Evolutionary conservation across 2,329 filamentous ascomycete species (phyloP).

Genomic region (Penicillium sclerotiorum): DNA sequence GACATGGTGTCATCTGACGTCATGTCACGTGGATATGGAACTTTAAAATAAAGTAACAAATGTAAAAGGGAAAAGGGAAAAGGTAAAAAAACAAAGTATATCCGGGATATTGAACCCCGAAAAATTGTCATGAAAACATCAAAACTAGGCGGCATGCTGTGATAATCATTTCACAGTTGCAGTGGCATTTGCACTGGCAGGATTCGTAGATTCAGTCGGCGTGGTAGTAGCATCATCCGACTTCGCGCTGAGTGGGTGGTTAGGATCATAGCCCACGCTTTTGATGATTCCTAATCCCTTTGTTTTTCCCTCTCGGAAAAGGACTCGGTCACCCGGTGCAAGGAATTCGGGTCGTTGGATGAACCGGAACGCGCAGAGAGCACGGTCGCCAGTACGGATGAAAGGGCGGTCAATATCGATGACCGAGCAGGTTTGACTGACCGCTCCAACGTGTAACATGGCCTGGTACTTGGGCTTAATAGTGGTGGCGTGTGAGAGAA

Average conservation of each 20-base stretch:
- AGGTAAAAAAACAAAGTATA: neutral
- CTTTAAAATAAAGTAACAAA: neutral
- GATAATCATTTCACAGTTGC: no score
- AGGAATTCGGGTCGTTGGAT: constrained; percentile 93
- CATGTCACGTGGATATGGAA: constrained; percentile 20
- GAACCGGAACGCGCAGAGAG: constrained; percentile 90
- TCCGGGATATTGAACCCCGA: no score
- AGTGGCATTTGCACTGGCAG: neutral
- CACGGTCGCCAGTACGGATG: constrained; percentile 92
- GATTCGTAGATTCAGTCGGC: neutral
- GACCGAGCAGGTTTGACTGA: constrained; percentile 94
- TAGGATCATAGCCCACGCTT: constrained; percentile 80
- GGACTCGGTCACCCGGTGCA: constrained; percentile 79
- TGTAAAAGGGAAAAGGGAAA: neutral
- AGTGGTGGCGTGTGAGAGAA: constrained; percentile 92
- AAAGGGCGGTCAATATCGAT: constrained; percentile 97
- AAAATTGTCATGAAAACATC: no score
- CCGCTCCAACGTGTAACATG: constrained; percentile 94
- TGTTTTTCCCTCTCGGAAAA: constrained; percentile 92
- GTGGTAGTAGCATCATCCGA: constrained; percentile 13
- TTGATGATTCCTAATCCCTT: constrained; percentile 97
- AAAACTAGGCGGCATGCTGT: no score
- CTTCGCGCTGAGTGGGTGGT: constrained; percentile 50
- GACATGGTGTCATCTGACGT: constrained; percentile 25
- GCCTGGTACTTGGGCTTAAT: constrained; percentile 97